Base-by-base conservation (phyloP, 306 rosid genomes). In the Sophora flavescens region DNA sequence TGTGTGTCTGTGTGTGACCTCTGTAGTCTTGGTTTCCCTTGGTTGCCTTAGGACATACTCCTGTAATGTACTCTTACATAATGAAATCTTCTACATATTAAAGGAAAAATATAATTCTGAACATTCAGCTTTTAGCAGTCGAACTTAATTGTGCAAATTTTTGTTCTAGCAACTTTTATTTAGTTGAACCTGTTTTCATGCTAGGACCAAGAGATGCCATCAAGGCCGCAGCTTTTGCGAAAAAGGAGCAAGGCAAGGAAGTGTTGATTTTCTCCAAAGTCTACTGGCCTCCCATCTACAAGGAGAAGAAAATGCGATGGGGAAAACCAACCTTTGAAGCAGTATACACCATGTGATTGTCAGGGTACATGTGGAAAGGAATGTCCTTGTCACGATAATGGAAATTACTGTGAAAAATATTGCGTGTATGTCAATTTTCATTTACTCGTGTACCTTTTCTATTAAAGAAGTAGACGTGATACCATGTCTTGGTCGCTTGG, bases 391-490 rank as follows among this genome's bases (percentile, higher is more conserved):
- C 81, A 80, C 65, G 63, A 77, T 6, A 80, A 77, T 70, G 93
- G 86, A 71, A 82, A 88, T 65, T 94, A 91, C 84, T 93, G 98
- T 52, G 98, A 94, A 82, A 94, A 94, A 81, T 90, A 90, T 74
- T 94, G 98, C 26, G 98, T 97, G 97, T 94, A 87, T 50, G 85
- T 39, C 64, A 26, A 65, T 65, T 58, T 22, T 64, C 75, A 54
- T 41, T 63, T 51, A 33, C 3, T 6, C 38, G 38, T 53, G 54
- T 44, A 4, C 6, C 8, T 68, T 58, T 70, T 36, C 45, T 18
- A 39, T 6, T 59, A 58, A 50, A 11, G 16, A 63, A 53, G 12
- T 26, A 53, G 3, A 16, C 36, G 26, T 3, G 28, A 60, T 3
- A 58, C 33, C 45, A 5, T 22, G 70, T 35, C 35, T 60, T 41